Percentiles rank a stretch among this genome's conserved stretches.
phyloP scores from a whole-genome alignment of 257 asterid genomes.

The Fraxinus excelsior region DNA sequence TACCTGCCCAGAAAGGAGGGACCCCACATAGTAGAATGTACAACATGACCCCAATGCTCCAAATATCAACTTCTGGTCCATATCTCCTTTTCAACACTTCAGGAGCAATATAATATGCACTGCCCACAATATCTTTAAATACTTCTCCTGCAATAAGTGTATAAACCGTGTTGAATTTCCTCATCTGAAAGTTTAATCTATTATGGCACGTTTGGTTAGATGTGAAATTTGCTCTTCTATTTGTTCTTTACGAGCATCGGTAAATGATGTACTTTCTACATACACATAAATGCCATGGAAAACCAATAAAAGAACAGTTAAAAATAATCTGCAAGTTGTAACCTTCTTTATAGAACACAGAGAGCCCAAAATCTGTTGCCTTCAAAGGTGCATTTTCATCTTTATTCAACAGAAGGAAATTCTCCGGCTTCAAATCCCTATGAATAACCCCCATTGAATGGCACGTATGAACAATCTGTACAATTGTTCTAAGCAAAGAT shows the following conservation, averaged over 20 bases:
- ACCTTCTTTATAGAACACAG: constrained; percentile 86
- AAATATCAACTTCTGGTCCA: constrained; percentile 93
- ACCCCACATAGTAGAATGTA: constrained; percentile 90
- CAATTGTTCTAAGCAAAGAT: constrained; percentile 71
- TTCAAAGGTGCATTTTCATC: constrained; percentile 79
- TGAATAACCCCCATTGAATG: constrained; percentile 94
- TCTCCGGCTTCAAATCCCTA: constrained; percentile 91
- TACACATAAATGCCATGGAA: neutral
- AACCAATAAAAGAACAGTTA: neutral
- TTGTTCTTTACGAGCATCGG: neutral
- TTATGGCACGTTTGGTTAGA: neutral
- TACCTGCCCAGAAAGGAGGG: constrained; percentile 96
- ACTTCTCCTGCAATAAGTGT: constrained; percentile 54
- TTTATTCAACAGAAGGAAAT: constrained; percentile 73
- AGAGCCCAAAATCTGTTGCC: constrained; percentile 92
- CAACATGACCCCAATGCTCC: constrained; percentile 96
- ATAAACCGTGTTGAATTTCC: neutral
- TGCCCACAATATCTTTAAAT: constrained; percentile 92
- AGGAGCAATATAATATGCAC: constrained; percentile 96
- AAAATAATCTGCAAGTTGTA: neutral
- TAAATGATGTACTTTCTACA: neutral
- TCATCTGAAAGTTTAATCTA: neutral
- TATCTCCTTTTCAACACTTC: constrained; percentile 88
- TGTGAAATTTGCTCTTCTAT: neutral
- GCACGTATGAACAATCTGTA: constrained; percentile 85